Evolutionary conservation across 23 red algal genomes (phyloP).

Genomic region (Gracilaria gracilis): DNA sequence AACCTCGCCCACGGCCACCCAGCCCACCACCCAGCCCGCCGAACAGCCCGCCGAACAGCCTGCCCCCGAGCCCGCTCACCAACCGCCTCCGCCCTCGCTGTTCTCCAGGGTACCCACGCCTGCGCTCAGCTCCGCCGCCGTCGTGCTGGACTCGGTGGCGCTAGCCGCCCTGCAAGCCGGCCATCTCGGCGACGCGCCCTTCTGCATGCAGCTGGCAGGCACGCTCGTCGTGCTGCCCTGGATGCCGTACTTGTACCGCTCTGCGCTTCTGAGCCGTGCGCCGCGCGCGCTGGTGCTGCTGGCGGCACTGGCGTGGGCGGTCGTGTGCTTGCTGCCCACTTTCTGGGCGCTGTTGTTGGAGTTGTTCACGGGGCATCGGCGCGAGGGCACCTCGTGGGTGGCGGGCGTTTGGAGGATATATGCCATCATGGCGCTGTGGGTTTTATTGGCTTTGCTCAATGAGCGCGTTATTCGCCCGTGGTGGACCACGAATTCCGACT

Average conservation of each 20-base stretch:
- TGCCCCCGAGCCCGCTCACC: neutral
- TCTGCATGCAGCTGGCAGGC: neutral
- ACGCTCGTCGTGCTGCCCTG: neutral
- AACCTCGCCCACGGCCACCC: neutral
- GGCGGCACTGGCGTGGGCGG: neutral
- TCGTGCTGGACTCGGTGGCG: neutral
- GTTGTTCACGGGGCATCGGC: constrained; percentile 67
- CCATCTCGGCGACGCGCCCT: neutral
- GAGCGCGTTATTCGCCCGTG: constrained; percentile 56
- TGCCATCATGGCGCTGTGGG: constrained; percentile 58
- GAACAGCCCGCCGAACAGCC: neutral
- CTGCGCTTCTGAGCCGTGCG: neutral
- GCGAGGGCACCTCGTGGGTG: constrained; percentile 13
- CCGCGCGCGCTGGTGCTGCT: neutral
- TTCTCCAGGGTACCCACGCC: neutral
- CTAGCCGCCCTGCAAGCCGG: neutral
- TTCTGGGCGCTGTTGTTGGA: constrained; percentile 32
- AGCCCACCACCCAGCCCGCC: neutral
- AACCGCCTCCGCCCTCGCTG: no score
- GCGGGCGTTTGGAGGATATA: constrained; percentile 51
- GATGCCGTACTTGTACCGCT: neutral
- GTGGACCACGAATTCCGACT: constrained; percentile 20
- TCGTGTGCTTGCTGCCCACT: neutral
- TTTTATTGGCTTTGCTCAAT: constrained; percentile 32
- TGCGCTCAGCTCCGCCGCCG: constrained; percentile 6